These are phyloP conservation scores for Solanum hybrid DNA, from an alignment of 305 asterid genomes.

Conservation along the genomic window DNA sequence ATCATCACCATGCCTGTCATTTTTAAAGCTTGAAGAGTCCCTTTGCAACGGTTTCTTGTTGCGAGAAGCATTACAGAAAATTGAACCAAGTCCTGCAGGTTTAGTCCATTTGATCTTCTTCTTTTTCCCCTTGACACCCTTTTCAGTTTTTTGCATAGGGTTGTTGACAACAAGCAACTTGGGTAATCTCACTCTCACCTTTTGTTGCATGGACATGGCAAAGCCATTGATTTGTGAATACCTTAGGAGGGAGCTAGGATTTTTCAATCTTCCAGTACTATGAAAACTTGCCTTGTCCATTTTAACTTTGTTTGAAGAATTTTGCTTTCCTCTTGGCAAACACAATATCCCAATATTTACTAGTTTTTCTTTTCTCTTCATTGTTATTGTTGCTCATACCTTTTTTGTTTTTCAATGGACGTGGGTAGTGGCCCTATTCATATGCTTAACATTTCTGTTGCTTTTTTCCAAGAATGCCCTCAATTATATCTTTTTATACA, in stretches of 20 bases:
- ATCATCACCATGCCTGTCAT: neutral
- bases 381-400: neutral
- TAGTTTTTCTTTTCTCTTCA: neutral
- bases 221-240: neutral
- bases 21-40: neutral
- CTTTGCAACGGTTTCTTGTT: neutral
- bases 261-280: neutral
- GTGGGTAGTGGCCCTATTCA: neutral
- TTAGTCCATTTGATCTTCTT: neutral
- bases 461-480: neutral
- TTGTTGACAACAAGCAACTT: neutral
- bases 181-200: conserved; percentile 6
- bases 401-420: neutral
- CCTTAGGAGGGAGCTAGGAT: neutral
- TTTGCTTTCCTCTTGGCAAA: neutral
- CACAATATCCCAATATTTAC: neutral
- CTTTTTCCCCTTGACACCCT: neutral
- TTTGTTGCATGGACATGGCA: neutral
- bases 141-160: neutral
- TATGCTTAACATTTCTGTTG: neutral
- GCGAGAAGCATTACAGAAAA: neutral
- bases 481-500: neutral
- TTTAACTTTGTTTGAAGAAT: neutral
- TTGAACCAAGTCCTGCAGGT: neutral
- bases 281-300: neutral